Conservation (phyloP, 805 yeast species). For the Vanderwaltozyma tropicalis region DNA sequence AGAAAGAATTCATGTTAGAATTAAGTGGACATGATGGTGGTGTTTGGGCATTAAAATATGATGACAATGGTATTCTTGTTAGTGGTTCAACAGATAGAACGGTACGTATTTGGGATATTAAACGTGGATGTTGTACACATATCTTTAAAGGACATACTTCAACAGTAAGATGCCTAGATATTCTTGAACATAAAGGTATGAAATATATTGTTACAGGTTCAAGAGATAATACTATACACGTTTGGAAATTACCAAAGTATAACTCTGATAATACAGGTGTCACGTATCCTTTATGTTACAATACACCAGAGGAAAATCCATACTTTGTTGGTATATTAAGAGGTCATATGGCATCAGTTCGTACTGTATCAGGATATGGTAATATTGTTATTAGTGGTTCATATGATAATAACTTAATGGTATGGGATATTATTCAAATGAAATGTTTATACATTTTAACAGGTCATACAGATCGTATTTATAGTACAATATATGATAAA, state of each 20-base stretch:
- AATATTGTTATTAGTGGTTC: slow-evolving; percentile 80
- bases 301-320: slow-evolving; percentile 37
- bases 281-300: slow-evolving; percentile 19
- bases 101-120: slow-evolving; percentile 87
- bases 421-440: slow-evolving; percentile 79
- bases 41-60: slow-evolving; percentile 95
- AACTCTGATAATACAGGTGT: slow-evolving; percentile 11
- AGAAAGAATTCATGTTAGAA: slow-evolving; percentile 53
- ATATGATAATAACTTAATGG: slow-evolving; percentile 81
- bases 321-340: slow-evolving; percentile 56
- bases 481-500: slow-evolving; percentile 76
- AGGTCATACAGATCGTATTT: slow-evolving; percentile 83
- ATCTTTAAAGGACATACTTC: slow-evolving; percentile 86
- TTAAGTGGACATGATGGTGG: slow-evolving; percentile 93
- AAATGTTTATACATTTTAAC: slow-evolving; percentile 60
- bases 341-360: slow-evolving; percentile 73
- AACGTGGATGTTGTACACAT: slow-evolving; percentile 79
- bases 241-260: slow-evolving; percentile 66
- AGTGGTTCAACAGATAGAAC: slow-evolving; percentile 94
- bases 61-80: slow-evolving; percentile 57
- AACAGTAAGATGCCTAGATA: slow-evolving; percentile 85
- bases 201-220: slow-evolving; percentile 74
- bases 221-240: slow-evolving; percentile 71
- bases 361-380: slow-evolving; percentile 81
- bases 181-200: slow-evolving; percentile 52